Evolutionary conservation across 108 stramenopile species (phyloP), one percentile per base, ranked within the genome.

Genomic region (Fistulifera solaris): DNA sequence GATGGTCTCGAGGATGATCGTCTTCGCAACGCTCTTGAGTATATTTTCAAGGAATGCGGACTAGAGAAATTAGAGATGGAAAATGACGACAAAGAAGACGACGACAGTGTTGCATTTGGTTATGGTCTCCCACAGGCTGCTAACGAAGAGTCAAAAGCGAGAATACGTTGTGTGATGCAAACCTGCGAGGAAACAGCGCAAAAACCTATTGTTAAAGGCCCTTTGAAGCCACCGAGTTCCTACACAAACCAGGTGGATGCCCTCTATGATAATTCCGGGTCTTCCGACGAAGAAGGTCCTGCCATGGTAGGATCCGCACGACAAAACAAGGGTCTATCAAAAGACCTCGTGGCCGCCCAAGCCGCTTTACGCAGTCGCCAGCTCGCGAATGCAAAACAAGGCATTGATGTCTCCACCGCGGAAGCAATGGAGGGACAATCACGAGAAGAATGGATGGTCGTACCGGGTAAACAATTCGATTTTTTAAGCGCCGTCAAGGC

Each of bases 401-500:
- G 65, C 10, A 25, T 43, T 16, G 48, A 41, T 38, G 21, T 21
- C 5, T 27, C 26, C 5, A 23, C 46, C n/a, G 48, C 47, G 26
- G 50, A 67, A 48, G 39, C 23, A 13, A 50, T 61, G 31, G 19
- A 56, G 1, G 38, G 17, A n/a, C 56, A 54, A 3, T 77, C 63
- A 44, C 56, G 86, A 49, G 90, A 88, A 57, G 90, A 92, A 62
- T 92, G 90, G 90, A 92, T 92, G 90, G 50, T 86, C 59, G 70
- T 71, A 13, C 86, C 90, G 1, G 90, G 90, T 0, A 76, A 92
- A 57, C 31, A 35, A 35, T 83, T 79, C 50, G 85, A 87, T 54
- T 82, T 92, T 57, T 42, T 92, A 39, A 77, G 83, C 27, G 73
- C 73, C 10, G 78, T 92, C 46, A 74, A 75, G 53, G 57, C 77